Evolutionary conservation across 2,329 filamentous ascomycete genomes (phyloP).

Genomic region (Nemania serpens): DNA sequence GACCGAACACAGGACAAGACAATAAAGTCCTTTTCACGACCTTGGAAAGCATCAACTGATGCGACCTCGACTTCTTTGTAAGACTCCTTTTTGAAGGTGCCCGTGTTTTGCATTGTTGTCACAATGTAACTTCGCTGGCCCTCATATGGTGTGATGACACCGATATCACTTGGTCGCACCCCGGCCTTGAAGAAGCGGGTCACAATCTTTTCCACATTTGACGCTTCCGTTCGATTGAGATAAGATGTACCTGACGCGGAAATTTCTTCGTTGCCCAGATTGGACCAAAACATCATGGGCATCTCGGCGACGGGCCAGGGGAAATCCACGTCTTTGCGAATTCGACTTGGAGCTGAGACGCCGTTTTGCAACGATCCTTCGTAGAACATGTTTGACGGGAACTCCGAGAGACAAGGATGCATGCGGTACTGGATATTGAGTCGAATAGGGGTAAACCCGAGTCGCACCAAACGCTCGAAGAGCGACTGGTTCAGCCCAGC

Average conservation of each 20-base stretch:
- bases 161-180: conserved; percentile 90
- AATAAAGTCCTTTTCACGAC: conserved; percentile 98
- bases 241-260: conserved; percentile 97
- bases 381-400: conserved; percentile 99
- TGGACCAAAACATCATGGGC: conserved; percentile 99
- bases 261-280: conserved; percentile 96
- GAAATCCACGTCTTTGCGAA: conserved; percentile 94
- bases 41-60: conserved; percentile 97
- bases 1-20: conserved; percentile 96
- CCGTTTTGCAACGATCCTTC: conserved; percentile 97
- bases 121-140: conserved; percentile 98
- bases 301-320: conserved; percentile 93
- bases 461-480: conserved; percentile 92
- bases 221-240: conserved; percentile 94
- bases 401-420: conserved; percentile 96
- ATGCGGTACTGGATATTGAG: conserved; percentile 98
- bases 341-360: conserved; percentile 84
- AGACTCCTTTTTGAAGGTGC: conserved; percentile 95
- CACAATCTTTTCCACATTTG: conserved; percentile 98
- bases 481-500: conserved; percentile 97
- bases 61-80: conserved; percentile 99
- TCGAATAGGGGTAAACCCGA: conserved; percentile 88
- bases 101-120: conserved; percentile 98
- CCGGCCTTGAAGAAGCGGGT: conserved; percentile 99
- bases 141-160: conserved; percentile 98